phyloP scores from a whole-genome alignment of 1,284 basidiomycete genomes.

The Phellinidium pouzarii region DNA sequence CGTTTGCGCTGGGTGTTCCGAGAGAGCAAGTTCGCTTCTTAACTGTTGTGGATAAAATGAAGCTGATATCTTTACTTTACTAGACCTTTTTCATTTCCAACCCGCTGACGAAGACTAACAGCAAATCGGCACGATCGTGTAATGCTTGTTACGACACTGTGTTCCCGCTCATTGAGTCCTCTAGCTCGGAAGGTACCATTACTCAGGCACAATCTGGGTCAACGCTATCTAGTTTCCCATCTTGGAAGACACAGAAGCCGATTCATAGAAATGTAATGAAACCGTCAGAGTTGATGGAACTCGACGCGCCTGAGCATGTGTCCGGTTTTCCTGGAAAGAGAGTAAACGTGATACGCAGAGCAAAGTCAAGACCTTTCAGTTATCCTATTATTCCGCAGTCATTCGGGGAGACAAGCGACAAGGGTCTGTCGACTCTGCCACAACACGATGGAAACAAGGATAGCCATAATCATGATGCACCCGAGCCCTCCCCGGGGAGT shows the following conservation, averaged over 20 bases:
- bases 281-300: constrained; percentile 33
- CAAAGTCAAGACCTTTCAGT: constrained; percentile 15
- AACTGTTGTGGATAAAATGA: not conserved
- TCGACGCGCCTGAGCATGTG: constrained; percentile 35
- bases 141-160: constrained; percentile 81
- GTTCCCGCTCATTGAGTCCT: constrained; percentile 58
- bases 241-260: constrained; percentile 24
- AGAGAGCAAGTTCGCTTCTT: constrained; percentile 43
- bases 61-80: not conserved
- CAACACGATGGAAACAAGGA: not conserved
- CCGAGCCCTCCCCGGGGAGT: not conserved
- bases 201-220: constrained; percentile 16
- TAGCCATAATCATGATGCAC: not conserved
- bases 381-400: constrained; percentile 17
- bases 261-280: not conserved
- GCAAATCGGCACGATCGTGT: constrained; percentile 74
- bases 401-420: constrained; percentile 5
- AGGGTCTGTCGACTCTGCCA: not conserved
- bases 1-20: constrained; percentile 81
- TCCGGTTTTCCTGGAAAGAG: constrained; percentile 9
- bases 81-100: constrained; percentile 78
- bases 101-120: constrained; percentile 38
- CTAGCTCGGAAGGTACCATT: constrained; percentile 21
- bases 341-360: constrained; percentile 13
- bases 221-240: constrained; percentile 45